A percentile compares a stretch with the other conserved stretches of the same genome.
These are phyloP conservation scores for Geotrichum klebahnii DNA, from an alignment of 1,139 yeast species.

Conservation along the genomic window DNA sequence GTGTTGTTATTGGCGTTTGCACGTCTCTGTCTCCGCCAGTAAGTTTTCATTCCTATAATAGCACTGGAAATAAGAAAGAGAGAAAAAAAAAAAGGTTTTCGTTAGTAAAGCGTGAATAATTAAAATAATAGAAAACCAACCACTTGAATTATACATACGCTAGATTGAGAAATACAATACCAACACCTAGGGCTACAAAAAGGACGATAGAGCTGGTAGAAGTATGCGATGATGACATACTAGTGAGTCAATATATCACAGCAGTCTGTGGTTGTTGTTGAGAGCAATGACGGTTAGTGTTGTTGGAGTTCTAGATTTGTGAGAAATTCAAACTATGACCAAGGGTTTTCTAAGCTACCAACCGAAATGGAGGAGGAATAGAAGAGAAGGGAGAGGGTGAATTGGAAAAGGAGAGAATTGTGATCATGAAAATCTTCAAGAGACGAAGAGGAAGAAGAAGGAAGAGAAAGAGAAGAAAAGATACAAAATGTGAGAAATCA, in stretches of 20 bases:
- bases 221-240: not conserved
- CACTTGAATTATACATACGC: not conserved
- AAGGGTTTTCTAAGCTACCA: too few species aligned
- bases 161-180: conserved; percentile 36
- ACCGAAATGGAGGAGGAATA: too few species aligned
- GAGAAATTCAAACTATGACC: too few species aligned
- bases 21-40: conserved; percentile 31
- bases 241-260: not conserved
- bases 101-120: not conserved
- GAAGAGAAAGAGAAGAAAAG: too few species aligned
- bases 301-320: not conserved
- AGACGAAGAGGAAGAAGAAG: not conserved
- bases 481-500: too few species aligned
- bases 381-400: too few species aligned
- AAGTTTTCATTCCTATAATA: conserved; percentile 37
- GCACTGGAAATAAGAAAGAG: conserved; percentile 28
- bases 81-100: not conserved
- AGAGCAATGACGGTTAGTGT: not conserved
- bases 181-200: conserved; percentile 38
- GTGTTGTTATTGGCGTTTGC: conserved; percentile 13
- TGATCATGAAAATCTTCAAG: too few species aligned
- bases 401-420: too few species aligned
- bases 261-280: not conserved
- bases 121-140: not conserved
- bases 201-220: conserved; percentile 30